Conservation (phyloP, 2,329 filamentous ascomycete genomes). For the Phialophora verrucosa region DNA sequence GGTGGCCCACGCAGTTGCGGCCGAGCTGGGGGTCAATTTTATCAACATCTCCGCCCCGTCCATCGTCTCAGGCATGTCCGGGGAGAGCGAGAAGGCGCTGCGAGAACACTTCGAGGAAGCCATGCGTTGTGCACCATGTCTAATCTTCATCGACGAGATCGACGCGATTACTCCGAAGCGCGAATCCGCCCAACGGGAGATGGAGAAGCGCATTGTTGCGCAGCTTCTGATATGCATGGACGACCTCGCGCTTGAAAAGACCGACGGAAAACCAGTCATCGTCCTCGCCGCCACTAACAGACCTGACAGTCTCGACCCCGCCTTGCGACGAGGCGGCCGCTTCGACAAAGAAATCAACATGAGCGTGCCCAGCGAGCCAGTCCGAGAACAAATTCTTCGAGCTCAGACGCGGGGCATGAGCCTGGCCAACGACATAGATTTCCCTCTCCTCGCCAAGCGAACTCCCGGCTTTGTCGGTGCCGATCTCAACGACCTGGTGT, state of each 20-base stretch:
- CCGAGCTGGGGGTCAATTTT: slow-evolving; percentile 75
- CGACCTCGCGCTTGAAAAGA: slow-evolving; percentile 72
- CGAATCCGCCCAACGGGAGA: slow-evolving; percentile 81
- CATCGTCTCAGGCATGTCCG: slow-evolving; percentile 84
- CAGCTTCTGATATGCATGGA: slow-evolving; percentile 89
- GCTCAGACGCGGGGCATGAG: slow-evolving; percentile 71
- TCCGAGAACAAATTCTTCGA: slow-evolving; percentile 77
- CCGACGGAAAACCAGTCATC: slow-evolving; percentile 78
- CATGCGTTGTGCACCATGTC: slow-evolving; percentile 79
- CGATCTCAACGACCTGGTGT: slow-evolving; percentile 76
- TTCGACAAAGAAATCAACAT: slow-evolving; percentile 88
- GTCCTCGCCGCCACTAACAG: slow-evolving; percentile 90
- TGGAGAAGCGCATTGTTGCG: slow-evolving; percentile 84
- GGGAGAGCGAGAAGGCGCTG: slow-evolving; percentile 86
- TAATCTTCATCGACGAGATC: slow-evolving; percentile 91
- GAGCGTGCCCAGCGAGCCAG: slow-evolving; percentile 79
- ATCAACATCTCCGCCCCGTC: slow-evolving; percentile 82
- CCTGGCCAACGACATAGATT: slow-evolving; percentile 73
- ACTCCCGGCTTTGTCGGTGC: slow-evolving; percentile 94
- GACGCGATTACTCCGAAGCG: slow-evolving; percentile 88
- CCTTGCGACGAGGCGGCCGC: slow-evolving; percentile 72
- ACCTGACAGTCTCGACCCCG: slow-evolving; percentile 83
- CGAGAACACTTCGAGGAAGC: slow-evolving; percentile 88
- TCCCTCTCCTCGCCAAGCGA: slow-evolving; percentile 73
- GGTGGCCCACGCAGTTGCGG: slow-evolving; percentile 79